Evolutionary conservation across 208 protist species (phyloP), one percentile per base, ranked within the genome.

Genomic region (Wallacemonas sp.): DNA sequence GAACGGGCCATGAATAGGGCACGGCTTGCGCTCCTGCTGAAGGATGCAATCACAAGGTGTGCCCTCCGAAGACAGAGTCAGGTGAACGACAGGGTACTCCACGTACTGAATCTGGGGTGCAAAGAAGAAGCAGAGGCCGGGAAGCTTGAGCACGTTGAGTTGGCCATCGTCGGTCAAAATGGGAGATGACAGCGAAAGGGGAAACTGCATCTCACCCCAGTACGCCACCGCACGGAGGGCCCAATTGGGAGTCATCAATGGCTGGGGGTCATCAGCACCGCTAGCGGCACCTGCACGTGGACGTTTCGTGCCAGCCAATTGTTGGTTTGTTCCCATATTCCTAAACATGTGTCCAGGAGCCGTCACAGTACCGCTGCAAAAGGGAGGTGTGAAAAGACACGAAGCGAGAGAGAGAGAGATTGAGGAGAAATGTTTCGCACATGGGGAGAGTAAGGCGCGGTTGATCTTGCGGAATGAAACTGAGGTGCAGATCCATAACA

Each of bases 1-100:
- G 59, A 89, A 89, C 10, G 84, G 84, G 2, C 84, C 84, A 41
- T 89, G 84, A 3, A 74, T 29, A 8, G 69, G 75, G 65, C 84
- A 89, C 25, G 80, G 72, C 8, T 42, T 46, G 49, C 52, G 52
- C 20, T 59, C 52, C 7, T 23, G 26, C 22, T 59, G 52, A 65
- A 82, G 41, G 67, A 22, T 31, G 66, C 20, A 14, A 26, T 54
- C 46, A 61, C 69, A 70, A 55, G 71, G 25, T 36, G 75, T 39
- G 22, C 65, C 22, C n/a, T 45, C 22, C 97, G 91, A 36, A 88
- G 63, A 82, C 74, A 82, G 80, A 84, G 1, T 39, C 48, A 59
- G 11, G 52, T 59, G 52, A 45, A 45, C 57, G 7, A 36, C 49
- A 46, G 61, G 61, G 28, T 31, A 54, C 55, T 62, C 64, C 7